These are phyloP conservation scores for Zea luxurians DNA, from an alignment of 176 grass and related monocot genomes.

Conservation along the genomic window DNA sequence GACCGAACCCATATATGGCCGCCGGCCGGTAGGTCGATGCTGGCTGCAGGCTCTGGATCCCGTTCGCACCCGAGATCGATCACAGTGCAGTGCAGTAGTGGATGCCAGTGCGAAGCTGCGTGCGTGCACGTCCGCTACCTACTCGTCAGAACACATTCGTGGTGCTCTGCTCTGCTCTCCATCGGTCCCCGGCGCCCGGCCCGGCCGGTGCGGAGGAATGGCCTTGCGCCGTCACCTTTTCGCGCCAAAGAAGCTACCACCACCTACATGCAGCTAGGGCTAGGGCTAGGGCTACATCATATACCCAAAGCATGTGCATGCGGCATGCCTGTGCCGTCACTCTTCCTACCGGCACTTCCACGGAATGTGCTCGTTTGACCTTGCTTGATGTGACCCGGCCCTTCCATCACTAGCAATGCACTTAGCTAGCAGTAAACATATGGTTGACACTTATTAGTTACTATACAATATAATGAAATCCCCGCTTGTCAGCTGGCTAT, in stretches of 20 bases:
- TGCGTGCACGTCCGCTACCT: no score
- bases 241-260: no score
- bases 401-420: neutral
- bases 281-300: neutral
- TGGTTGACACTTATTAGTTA: neutral
- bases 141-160: no score
- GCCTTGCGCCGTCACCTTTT: no score
- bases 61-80: no score
- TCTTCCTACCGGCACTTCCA: conserved; percentile 15
- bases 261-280: no score
- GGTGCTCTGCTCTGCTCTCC: no score
- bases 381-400: conserved; percentile 36
- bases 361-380: conserved; percentile 51
- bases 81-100: no score
- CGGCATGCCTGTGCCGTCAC: neutral
- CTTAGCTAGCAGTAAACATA: neutral
- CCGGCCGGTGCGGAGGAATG: no score
- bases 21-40: neutral
- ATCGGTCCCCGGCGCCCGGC: no score
- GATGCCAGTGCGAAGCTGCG: no score
- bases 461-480: neutral
- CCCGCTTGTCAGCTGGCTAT: conserved; percentile 20
- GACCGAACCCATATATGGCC: neutral
- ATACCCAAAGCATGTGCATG: neutral
- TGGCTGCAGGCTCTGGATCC: neutral